phyloP scores from a whole-genome alignment of 345 rosid genomes.

The Hypericum androsaemum region DNA sequence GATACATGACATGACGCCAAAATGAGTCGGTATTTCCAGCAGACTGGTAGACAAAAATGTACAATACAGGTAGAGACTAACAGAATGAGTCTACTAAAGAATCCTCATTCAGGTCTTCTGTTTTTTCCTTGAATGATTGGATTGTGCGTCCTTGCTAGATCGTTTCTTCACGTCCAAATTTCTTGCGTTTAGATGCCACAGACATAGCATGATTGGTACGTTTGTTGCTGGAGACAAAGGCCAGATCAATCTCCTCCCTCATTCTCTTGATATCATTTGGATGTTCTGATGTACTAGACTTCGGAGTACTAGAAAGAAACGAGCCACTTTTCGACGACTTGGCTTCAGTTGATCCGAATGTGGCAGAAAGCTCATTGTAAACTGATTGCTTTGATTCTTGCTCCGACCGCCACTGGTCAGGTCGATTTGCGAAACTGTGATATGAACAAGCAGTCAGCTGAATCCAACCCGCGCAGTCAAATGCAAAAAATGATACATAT shows the following conservation, averaged over 20 bases:
- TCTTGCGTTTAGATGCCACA: too few species aligned
- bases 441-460: background rate
- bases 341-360: constrained; percentile 56
- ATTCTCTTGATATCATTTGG: constrained; percentile 31
- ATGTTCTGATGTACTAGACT: constrained; percentile 22
- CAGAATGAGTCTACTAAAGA: too few species aligned
- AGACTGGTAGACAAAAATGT: too few species aligned
- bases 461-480: background rate
- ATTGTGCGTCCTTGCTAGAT: too few species aligned
- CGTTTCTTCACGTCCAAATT: too few species aligned
- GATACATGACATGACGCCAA: too few species aligned
- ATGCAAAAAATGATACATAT: background rate
- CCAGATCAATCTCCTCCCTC: constrained; percentile 39
- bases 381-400: constrained; percentile 71
- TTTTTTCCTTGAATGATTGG: too few species aligned
- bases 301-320: constrained; percentile 36
- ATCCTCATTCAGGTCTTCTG: too few species aligned
- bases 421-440: constrained; percentile 48
- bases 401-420: constrained; percentile 73
- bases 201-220: too few species aligned
- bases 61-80: too few species aligned
- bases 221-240: too few species aligned
- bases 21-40: too few species aligned
- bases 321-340: constrained; percentile 31
- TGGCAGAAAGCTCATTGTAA: constrained; percentile 47